These are phyloP conservation scores for Lodderomyces metapsilosis DNA, from an alignment of 1,139 yeast genomes.

Conservation along the genomic window DNA sequence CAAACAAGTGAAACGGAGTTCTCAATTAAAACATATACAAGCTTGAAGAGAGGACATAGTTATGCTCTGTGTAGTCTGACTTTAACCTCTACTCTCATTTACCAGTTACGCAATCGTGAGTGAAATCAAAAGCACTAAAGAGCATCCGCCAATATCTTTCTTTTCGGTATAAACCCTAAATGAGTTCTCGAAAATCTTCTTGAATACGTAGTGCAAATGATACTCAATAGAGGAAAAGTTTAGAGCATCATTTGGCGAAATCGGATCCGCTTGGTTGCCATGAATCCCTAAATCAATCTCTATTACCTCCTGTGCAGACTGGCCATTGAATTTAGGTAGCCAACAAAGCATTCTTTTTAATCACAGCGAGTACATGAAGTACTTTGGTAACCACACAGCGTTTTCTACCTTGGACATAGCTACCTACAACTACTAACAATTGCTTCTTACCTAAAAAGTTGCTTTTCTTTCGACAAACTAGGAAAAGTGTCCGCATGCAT, in stretches of 20 bases:
- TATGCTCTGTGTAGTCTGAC: too few species aligned
- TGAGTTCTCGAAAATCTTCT: conserved; percentile 85
- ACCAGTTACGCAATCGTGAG: too few species aligned
- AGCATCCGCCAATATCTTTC: conserved; percentile 41
- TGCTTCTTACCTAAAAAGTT: conserved; percentile 47
- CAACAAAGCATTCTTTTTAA: conserved; percentile 63
- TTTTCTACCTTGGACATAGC: conserved; percentile 35
- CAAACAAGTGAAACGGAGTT: too few species aligned
- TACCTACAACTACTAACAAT: conserved; percentile 32
- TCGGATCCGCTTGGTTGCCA: conserved; percentile 34
- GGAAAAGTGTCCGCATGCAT: conserved; percentile 84
- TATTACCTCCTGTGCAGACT: conserved; percentile 58
- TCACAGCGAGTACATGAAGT: conserved; percentile 59
- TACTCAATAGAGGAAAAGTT: conserved; percentile 78
- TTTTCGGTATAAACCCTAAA: conserved; percentile 84
- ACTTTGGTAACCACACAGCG: conserved; percentile 71
- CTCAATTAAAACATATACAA: too few species aligned
- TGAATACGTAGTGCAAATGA: conserved; percentile 81
- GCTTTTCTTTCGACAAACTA: conserved; percentile 68
- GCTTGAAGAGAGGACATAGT: too few species aligned
- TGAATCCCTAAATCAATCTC: conserved; percentile 41
- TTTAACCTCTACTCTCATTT: too few species aligned
- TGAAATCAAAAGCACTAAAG: too few species aligned
- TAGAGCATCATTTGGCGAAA: conserved; percentile 20
- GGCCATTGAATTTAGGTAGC: conserved; percentile 84